Base-by-base conservation (phyloP, 768 basidiomycete genomes). In the Pisolithus marmoratus region DNA sequence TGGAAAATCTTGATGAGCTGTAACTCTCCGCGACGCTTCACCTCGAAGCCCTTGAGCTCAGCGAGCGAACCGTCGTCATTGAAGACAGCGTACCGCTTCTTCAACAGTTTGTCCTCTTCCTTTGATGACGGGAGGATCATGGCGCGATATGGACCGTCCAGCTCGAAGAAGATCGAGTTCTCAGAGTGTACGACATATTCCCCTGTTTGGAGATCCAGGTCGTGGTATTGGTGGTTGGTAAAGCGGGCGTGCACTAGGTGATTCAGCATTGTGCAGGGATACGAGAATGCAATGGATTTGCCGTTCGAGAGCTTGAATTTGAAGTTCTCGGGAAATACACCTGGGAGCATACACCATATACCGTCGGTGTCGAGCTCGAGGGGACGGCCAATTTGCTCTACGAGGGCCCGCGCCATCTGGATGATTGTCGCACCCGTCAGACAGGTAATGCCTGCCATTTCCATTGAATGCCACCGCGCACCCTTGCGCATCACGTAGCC, bases 401-500 rank as follows among this genome's bases (percentile, higher is more conserved):
- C 96, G 27, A 98, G 79, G 52, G 94, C 87, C 36, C 96, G 83
- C 14, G 96, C 95, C 92, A 99, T 94, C 67, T 99, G 95, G 59
- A 99, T 98, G 72, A 99, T 98, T 6, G 83, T 90, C 19, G 96
- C 94, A 38, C 96, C 96, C 0, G 96, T 98, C 48, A 98, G 74
- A 71, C 96, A 99, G 11, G 96, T 98, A 56, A 99, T 97, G 7
- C 96, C 96, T 1, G 96, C 96, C 96, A 99, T 99, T 74, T 99
- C 96, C 96, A 99, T 97, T 26, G 95, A 98, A 68, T 97, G 94
- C 96, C 96, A 99, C 27, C 96, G 77, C 17, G 96, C 96, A 48
- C 96, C 96, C 66, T 99, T 98, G 38, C 96, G 84, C 96, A 98
- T 98, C 66, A 99, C 95, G 61, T 99, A 99, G 34, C 96, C 96